Evolutionary conservation across 176 grass and related monocot genomes (phyloP).

Genomic region (Paspalum vaginatum): DNA sequence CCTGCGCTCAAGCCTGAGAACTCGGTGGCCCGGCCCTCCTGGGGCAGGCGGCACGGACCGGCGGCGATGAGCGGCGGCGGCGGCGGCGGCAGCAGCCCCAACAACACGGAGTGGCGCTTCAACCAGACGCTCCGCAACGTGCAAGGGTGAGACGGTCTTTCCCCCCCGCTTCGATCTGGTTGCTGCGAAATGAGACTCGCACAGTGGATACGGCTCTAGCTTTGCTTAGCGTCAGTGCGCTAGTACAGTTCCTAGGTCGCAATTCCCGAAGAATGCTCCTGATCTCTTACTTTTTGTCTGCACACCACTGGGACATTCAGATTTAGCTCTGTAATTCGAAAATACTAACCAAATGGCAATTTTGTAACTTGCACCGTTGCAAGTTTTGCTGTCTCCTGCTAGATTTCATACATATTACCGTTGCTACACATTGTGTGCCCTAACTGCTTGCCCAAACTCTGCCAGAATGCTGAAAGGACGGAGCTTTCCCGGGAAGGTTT

Average conservation of each 20-base stretch:
- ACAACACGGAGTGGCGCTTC: conserved; percentile 90
- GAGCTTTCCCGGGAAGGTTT: conserved; percentile 90
- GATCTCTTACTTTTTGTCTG: not conserved
- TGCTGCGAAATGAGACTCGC: not conserved
- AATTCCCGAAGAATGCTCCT: not conserved
- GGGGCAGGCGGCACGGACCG: not conserved
- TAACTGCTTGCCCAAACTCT: not conserved
- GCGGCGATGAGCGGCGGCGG: conserved; percentile 36
- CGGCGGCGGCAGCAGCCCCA: conserved; percentile 54
- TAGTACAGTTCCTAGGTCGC: not conserved
- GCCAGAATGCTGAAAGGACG: conserved; percentile 87
- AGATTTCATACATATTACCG: not conserved
- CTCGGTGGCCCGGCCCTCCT: not conserved
- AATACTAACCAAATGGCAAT: conserved; percentile 8
- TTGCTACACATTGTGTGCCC: not conserved
- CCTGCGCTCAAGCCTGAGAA: not conserved
- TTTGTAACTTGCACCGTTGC: not conserved
- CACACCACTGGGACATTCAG: not conserved
- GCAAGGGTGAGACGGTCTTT: conserved; percentile 63
- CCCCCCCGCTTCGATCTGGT: conserved; percentile 8
- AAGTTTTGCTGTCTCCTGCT: not conserved
- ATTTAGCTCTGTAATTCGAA: not conserved
- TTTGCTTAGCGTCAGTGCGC: not conserved
- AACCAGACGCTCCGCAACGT: conserved; percentile 94
- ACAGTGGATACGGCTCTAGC: not conserved